These are phyloP conservation scores for Backusella tuberculispora DNA, from an alignment of 192 early-diverging fungal species.

Conservation along the genomic window DNA sequence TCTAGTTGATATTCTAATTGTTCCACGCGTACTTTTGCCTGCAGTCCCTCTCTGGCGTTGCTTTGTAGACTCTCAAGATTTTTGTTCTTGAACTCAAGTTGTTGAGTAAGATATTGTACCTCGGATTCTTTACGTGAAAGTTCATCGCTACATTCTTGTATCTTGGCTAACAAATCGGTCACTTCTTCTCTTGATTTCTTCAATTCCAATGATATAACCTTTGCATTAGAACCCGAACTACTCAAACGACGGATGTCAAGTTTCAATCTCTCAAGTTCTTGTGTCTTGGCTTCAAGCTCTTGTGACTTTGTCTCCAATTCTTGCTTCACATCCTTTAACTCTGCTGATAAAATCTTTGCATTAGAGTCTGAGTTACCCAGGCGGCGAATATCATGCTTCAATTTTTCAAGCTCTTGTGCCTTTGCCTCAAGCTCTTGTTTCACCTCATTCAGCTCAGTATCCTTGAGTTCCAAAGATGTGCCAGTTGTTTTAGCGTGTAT, in stretches of 20 bases:
- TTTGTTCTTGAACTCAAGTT: background rate
- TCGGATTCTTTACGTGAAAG: background rate
- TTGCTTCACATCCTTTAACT: background rate
- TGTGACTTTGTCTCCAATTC: background rate
- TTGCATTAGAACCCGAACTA: background rate
- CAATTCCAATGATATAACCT: background rate
- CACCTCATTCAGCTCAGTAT: background rate
- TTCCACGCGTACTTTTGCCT: background rate
- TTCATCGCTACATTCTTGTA: background rate
- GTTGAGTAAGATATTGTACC: background rate
- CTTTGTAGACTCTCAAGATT: background rate
- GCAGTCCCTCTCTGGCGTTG: background rate
- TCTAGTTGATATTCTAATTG: background rate
- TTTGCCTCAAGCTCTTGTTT: too few relatives aligned
- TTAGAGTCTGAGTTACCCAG: background rate
- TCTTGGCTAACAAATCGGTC: background rate
- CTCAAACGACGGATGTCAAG: background rate
- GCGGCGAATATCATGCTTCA: background rate
- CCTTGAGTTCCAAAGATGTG: background rate
- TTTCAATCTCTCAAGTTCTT: background rate
- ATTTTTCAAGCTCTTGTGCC: background rate
- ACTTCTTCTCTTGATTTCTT: background rate
- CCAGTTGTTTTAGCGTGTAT: background rate
- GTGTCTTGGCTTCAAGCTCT: background rate
- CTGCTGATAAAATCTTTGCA: background rate